phyloP scores from a whole-genome alignment of 2,329 filamentous ascomycete species.

The Coleophoma eucalyptorum region DNA sequence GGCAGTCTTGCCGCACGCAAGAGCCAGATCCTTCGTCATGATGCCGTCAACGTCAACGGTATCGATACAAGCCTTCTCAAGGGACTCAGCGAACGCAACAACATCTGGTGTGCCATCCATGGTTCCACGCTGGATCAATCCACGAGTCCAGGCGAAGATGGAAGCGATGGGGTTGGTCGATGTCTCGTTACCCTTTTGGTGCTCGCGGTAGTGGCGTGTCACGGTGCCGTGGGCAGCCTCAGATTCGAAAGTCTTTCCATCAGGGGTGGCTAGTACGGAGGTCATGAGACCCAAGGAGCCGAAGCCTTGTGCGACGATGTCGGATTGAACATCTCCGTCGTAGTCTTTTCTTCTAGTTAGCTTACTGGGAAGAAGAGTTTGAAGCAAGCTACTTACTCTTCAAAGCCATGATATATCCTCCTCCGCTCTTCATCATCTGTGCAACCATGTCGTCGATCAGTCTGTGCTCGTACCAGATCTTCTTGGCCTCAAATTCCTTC shows the following conservation, averaged over 20 bases:
- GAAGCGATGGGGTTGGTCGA: constrained; percentile 98
- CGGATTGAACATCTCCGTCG: constrained; percentile 97
- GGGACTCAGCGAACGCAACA: constrained; percentile 82
- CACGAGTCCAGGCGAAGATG: constrained; percentile 98
- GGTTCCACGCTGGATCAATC: constrained; percentile 87
- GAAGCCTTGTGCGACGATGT: constrained; percentile 97
- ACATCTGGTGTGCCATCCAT: constrained; percentile 92
- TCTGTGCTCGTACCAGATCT: constrained; percentile 99
- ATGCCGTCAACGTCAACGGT: constrained; percentile 90
- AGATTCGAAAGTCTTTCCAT: constrained; percentile 95
- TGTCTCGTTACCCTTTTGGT: constrained; percentile 96
- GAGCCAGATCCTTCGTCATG: constrained; percentile 99
- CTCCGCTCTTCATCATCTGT: constrained; percentile 99
- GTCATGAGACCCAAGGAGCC: constrained; percentile 98
- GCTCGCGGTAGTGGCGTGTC: constrained; percentile 96
- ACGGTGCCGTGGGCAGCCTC: constrained; percentile 98
- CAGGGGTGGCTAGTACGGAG: constrained; percentile 92
- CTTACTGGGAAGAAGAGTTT: neutral
- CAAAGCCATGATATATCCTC: constrained; percentile 94
- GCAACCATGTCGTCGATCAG: constrained; percentile 99
- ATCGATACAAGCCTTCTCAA: constrained; percentile 92
- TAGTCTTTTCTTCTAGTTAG: constrained; percentile 57
- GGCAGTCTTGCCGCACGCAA: constrained; percentile 85
- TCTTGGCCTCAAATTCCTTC: constrained; percentile 82
- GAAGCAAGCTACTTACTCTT: constrained; percentile 67